phyloP scores from a whole-genome alignment of 169 alveolate genomes.

The Plasmodium berghei region DNA sequence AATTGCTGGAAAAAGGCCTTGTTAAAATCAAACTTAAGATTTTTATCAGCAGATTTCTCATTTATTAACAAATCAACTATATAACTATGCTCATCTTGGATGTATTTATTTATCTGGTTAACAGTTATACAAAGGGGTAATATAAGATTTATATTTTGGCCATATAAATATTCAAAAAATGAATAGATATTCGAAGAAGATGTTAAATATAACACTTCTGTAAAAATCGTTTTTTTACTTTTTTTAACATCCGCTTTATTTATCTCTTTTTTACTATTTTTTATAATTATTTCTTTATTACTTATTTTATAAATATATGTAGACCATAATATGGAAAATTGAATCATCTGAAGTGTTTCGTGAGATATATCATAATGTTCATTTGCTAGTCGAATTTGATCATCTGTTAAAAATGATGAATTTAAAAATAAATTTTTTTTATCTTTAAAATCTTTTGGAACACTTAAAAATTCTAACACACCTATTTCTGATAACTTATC shows the following conservation, averaged over 20 bases:
- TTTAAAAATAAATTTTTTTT: constrained; percentile 48
- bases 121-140: constrained; percentile 71
- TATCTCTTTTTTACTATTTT: constrained; percentile 43
- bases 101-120: constrained; percentile 62
- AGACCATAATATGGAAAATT: constrained; percentile 69
- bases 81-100: constrained; percentile 55
- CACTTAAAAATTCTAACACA: constrained; percentile 64
- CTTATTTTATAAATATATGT: constrained; percentile 65
- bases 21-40: constrained; percentile 20
- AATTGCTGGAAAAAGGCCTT: constrained; percentile 40
- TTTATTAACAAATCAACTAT: constrained; percentile 35
- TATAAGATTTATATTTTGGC: constrained; percentile 42
- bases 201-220: constrained; percentile 70
- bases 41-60: constrained; percentile 24
- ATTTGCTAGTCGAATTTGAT: constrained; percentile 63
- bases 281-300: constrained; percentile 50
- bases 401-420: constrained; percentile 66
- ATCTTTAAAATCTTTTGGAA: constrained; percentile 69
- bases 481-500: constrained; percentile 64
- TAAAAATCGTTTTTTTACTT: constrained; percentile 52
- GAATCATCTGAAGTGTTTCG: constrained; percentile 67
- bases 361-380: constrained; percentile 70
- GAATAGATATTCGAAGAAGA: constrained; percentile 70
- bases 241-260: constrained; percentile 42
- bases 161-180: constrained; percentile 69